These are phyloP conservation scores for Plantago elongata DNA, from an alignment of 257 asterid species.

Conservation along the genomic window DNA sequence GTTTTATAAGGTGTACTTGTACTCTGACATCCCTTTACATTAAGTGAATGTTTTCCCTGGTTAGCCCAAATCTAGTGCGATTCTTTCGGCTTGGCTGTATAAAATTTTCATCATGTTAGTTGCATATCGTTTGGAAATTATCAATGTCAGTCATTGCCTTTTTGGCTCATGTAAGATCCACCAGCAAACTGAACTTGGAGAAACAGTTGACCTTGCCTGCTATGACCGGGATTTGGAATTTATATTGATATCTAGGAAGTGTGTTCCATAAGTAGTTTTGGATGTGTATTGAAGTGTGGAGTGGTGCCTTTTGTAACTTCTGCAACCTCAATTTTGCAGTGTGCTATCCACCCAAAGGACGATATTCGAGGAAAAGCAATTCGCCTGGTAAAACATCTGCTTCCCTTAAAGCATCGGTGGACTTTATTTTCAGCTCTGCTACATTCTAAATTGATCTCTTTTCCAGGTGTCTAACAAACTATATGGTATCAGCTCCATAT, in stretches of 20 bases:
- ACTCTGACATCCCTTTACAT: too few relatives aligned
- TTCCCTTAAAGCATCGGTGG: constrained; percentile 14
- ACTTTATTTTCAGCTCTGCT: constrained; percentile 20
- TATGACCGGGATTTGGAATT: neutral
- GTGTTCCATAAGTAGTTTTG: constrained; percentile 15
- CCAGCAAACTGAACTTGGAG: constrained; percentile 13
- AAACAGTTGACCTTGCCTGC: neutral
- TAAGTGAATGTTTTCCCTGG: neutral
- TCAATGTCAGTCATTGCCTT: too few relatives aligned
- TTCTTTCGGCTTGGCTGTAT: too few relatives aligned
- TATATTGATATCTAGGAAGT: neutral
- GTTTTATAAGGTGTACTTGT: too few relatives aligned
- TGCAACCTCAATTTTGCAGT: constrained; percentile 49
- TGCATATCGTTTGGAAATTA: neutral
- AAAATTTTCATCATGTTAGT: neutral
- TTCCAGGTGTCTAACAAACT: constrained; percentile 90
- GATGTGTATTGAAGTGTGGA: constrained; percentile 11
- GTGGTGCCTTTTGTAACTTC: constrained; percentile 21
- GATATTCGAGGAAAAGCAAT: constrained; percentile 88
- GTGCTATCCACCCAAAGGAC: constrained; percentile 81
- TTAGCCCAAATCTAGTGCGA: neutral
- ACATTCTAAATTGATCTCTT: constrained; percentile 21
- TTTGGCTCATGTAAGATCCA: constrained; percentile 4
- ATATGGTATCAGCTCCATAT: constrained; percentile 48
- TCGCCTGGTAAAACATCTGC: constrained; percentile 61